Base-by-base conservation (phyloP, 1,284 basidiomycete genomes). In the Vanrija humicola region DNA sequence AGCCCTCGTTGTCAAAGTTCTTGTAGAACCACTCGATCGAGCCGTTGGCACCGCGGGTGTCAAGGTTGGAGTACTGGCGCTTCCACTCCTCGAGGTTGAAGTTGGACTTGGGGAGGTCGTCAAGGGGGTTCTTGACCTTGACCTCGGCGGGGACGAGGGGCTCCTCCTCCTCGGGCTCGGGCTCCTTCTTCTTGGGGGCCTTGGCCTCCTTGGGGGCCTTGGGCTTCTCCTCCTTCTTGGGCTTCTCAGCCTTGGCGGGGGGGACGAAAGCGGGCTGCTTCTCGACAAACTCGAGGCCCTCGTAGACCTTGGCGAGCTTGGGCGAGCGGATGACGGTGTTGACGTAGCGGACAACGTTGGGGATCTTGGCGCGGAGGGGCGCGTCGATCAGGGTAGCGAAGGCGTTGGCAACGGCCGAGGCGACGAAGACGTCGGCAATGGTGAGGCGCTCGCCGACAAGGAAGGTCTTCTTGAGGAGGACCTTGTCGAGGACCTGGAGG, bases 51-150 rank as follows among this genome's bases (percentile, higher is more conserved):
- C 87, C 88, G 56, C 89, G 85, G 39, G 94, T 97, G 55, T 97
- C 94, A 78, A 88, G 87, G 87, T 98, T 98, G 67, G 92, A 96
- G 83, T 98, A 98, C 56, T 89, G 87, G 52, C 92, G 86, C 81
- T 98, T 98, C 90, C 90, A 96, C 80, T 97, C 93, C 78, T 98
- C 94, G 56, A 98, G 86, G 81, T 93, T 92, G 81, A 97, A 89
- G 15, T 83, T 79, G 18, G 89, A 91, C 80, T 95, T 95, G 65
- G 94, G 91, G 54, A 96, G 84, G 59, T 83, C 82, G 64, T 97
- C 95, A 51, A 96, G 86, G 29, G 94, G 94, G 84, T 97, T 96
- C 84, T 94, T 94, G 56, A 80, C 82, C 79, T 95, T 87, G 66
- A 86, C 85, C 72, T 84, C 84, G 54, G 83, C 82, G 59, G 79